phyloP scores from a whole-genome alignment of 345 rosid species.

The Mercurialis annua region DNA sequence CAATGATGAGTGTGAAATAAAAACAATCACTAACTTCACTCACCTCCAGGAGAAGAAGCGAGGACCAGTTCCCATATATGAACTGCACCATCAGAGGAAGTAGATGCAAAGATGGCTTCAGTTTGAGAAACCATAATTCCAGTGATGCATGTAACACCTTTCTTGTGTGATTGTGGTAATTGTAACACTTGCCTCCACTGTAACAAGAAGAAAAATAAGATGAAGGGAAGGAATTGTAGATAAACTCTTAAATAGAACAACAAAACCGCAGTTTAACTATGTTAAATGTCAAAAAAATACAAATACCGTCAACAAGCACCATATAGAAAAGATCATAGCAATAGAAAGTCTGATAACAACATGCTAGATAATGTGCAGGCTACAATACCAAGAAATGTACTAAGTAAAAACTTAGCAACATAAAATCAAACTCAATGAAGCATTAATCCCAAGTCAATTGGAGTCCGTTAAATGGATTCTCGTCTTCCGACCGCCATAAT shows the following conservation, averaged over 20 bases:
- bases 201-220: constrained; percentile 10
- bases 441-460: no score
- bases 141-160: constrained; percentile 80
- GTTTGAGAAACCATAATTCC: constrained; percentile 63
- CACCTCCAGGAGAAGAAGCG: constrained; percentile 49
- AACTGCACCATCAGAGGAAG: constrained; percentile 81
- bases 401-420: neutral
- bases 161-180: constrained; percentile 72
- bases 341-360: neutral
- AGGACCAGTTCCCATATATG: constrained; percentile 59
- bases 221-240: neutral
- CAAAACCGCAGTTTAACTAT: neutral
- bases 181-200: constrained; percentile 76
- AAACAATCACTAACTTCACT: constrained; percentile 11
- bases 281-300: no score
- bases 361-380: neutral
- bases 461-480: no score
- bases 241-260: neutral
- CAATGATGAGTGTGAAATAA: constrained; percentile 1
- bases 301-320: neutral
- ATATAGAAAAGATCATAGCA: neutral
- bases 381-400: neutral
- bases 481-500: no score
- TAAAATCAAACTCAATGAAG: no score
- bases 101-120: constrained; percentile 64